phyloP scores from a whole-genome alignment of 2,329 filamentous ascomycete species.

The Xylariaceae sp. region DNA sequence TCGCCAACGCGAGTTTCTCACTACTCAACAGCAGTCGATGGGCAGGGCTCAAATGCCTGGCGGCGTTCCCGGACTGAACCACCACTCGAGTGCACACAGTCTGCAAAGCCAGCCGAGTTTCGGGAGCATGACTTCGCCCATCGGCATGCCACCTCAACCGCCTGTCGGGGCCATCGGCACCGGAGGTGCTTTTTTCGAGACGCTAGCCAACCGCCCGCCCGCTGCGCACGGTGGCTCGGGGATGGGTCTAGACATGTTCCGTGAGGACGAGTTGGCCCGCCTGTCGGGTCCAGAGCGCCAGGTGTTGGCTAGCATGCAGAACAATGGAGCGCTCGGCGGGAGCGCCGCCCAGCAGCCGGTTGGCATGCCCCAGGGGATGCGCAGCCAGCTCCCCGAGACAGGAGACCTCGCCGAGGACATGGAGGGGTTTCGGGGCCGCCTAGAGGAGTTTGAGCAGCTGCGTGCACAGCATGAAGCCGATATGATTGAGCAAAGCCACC shows the following conservation, averaged over 20 bases:
- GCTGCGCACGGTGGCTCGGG: conserved; percentile 35
- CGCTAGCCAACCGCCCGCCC: conserved; percentile 33
- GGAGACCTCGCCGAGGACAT: conserved; percentile 45
- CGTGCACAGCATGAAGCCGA: conserved; percentile 63
- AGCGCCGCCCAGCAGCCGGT: conserved; percentile 31
- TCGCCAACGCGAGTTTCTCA: conserved; percentile 86
- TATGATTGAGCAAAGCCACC: conserved; percentile 28
- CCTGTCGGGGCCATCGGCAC: conserved; percentile 50
- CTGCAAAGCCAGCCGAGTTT: conserved; percentile 96
- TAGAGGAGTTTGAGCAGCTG: conserved; percentile 77
- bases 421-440: conserved; percentile 59
- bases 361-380: conserved; percentile 29
- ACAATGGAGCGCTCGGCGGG: conserved; percentile 22
- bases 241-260: conserved; percentile 44
- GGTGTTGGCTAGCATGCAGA: conserved; percentile 37
- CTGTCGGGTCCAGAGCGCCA: conserved; percentile 49
- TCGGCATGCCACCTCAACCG: conserved; percentile 50
- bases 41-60: conserved; percentile 62
- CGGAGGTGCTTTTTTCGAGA: conserved; percentile 66
- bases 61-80: conserved; percentile 58
- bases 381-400: conserved; percentile 40
- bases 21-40: conserved; percentile 76
- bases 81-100: conserved; percentile 91
- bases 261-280: conserved; percentile 68
- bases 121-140: conserved; percentile 86